Evolutionary conservation across 2,329 filamentous ascomycete genomes (phyloP), one percentile per base, ranked within the genome.

Genomic region (Apiospora pterosperma): DNA sequence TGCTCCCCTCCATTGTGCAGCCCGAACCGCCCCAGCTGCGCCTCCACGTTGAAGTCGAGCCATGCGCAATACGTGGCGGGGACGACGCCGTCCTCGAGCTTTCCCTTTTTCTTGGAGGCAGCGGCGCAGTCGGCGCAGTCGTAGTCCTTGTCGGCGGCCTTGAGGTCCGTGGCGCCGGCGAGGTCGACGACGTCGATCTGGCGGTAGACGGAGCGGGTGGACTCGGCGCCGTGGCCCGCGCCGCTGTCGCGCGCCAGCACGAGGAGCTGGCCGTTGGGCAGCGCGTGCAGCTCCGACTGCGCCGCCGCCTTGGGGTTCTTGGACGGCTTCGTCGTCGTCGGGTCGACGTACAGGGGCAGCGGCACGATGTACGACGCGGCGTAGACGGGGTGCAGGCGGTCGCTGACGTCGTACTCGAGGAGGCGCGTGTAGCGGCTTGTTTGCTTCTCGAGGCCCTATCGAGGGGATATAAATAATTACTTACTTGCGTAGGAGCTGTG

Each of bases 181-280:
- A 92, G 85, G 72, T 90, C 88, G 67, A 92, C 86, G 11, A 93
- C 77, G 72, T 93, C 90, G 5, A 88, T 84, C 66, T 91, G 88
- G 61, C 90, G 85, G 76, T 92, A 92, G 4, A 86, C 73, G 2
- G 86, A 89, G 41, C 78, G 72, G 0, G 84, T 81, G 6, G 79
- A 75, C 3, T 77, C 76, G 69, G 84, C 80, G 0, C 88, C 89
- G 65, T 83, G 84, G 0, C 90, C 90, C 19, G 82, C 83, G 59
- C 77, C 78, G 0, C 83, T 85, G 74, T 92, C 90, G 28, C 90
- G 85, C 0, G 89, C 81, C 2, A 93, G 80, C 5, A 92, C 78
- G 10, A 92, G 79, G 76, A 92, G 91, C 69, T 91, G 88, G 0
- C 83, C 85, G 8, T 84, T 79, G 2, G 84, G 84, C 52, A 92